Conservation (phyloP, 257 asterid species). For the Solanum stenotomum region DNA sequence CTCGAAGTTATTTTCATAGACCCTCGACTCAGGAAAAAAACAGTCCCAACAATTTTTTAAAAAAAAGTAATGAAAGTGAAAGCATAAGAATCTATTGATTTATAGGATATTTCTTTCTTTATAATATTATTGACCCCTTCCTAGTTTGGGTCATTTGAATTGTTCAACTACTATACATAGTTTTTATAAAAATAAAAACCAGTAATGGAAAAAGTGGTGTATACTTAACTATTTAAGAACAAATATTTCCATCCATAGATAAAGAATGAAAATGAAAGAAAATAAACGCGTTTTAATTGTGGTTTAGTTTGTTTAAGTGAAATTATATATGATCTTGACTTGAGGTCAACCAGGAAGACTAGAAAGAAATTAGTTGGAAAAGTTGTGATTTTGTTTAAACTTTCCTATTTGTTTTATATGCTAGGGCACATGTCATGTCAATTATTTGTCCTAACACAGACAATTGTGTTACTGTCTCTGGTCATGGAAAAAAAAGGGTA, state of each 20-base stretch:
- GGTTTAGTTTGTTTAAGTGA: slow-evolving; percentile 1
- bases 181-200: neutral
- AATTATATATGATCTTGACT: neutral
- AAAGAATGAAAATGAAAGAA: neutral
- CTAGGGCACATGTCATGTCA: neutral
- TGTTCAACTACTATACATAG: neutral
- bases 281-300: neutral
- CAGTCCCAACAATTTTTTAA: too few relatives aligned
- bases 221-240: neutral
- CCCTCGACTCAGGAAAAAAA: too few relatives aligned
- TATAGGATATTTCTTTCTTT: neutral
- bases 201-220: neutral
- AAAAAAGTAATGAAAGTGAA: neutral
- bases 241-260: neutral
- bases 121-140: neutral
- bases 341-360: neutral
- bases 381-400: neutral
- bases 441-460: neutral
- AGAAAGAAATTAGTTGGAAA: neutral
- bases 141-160: neutral
- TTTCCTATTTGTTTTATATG: neutral
- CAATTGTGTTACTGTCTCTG: neutral
- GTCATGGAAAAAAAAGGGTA: neutral
- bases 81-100: neutral
- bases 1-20: too few relatives aligned